These are phyloP conservation scores for Phytophthora constricta DNA, from an alignment of 352 stramenopile species.

Conservation along the genomic window DNA sequence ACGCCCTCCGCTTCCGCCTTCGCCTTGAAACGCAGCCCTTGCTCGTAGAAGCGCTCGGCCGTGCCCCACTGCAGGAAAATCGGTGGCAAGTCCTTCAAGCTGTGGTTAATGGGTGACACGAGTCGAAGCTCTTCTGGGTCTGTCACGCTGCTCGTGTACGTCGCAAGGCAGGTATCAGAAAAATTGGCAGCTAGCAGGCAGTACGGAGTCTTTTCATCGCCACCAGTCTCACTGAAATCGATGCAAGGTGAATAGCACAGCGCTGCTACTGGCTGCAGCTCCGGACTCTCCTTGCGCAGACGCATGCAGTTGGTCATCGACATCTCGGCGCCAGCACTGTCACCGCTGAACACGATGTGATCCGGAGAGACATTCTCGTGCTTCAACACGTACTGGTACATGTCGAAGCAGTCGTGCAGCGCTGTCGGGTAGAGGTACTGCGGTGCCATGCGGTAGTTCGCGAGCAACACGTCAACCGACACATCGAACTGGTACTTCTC, in stretches of 20 bases:
- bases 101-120: conserved; percentile 18
- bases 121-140: conserved; percentile 10
- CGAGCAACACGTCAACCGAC: conserved; percentile 43
- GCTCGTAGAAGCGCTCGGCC: conserved; percentile 9
- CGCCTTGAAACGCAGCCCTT: conserved; percentile 16
- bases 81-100: conserved; percentile 2
- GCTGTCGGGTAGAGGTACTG: conserved; percentile 41
- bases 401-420: conserved; percentile 40
- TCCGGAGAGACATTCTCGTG: too few relatives aligned
- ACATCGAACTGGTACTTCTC: conserved; percentile 10
- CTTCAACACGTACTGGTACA: conserved; percentile 41
- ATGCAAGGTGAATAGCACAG: conserved; percentile 22
- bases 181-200: conserved; percentile 8
- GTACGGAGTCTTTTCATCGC: conserved; percentile 16
- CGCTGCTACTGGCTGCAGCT: conserved; percentile 15
- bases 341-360: conserved; percentile 42
- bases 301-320: conserved; percentile 28
- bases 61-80: conserved; percentile 17
- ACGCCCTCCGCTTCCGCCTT: conserved; percentile 16
- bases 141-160: conserved; percentile 8
- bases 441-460: conserved; percentile 54
- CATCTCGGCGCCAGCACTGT: conserved; percentile 46
- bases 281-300: conserved; percentile 14
- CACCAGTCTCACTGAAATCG: conserved; percentile 7
- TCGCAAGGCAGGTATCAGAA: neutral